Base-by-base conservation (phyloP, 1,139 yeast species). In the Candida mesenterica region DNA sequence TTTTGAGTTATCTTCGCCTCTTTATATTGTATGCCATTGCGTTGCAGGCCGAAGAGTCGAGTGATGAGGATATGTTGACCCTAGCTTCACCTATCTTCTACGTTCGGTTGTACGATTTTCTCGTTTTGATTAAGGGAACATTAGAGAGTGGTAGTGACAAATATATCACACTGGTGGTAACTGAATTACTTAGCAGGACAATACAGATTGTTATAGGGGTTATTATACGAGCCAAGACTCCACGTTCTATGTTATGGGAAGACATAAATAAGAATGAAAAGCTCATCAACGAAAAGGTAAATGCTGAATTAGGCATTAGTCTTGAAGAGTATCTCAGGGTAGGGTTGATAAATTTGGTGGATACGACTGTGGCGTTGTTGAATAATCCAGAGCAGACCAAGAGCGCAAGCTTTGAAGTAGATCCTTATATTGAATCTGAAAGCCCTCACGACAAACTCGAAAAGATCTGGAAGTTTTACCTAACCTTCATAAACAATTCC, bases 381-480 rank as follows among this genome's bases (percentile, higher is more conserved):
- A n/a, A n/a, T n/a, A n/a, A 17, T 6, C 8, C 20, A 28, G 30
- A 28, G 10, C 19, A 10, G 20, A 7, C 4, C 20, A 10, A 9
- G 17, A 13, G 12, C 28, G 17, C 17, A 25, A 25, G 9, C 28
- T 25, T 19, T 19, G 8, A 6, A 6, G 15, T 7, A 7, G 28
- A 25, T 5, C 15, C 15, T 13, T 12, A 12, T 17, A 5, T 10
- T 14, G 28, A 25, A 5, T 25, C 28, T 13, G 28, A 25, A 9
- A 9, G 8, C 8, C 28, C 28, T 25, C 28, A 60, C 13, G 23
- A 18, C 7, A 63, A 39, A 36, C 45, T 65, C 7, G 45, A 58
- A 7, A 65, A 66, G 41, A 53, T 67, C 35, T 70, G 76, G 76
- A 60, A 57, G 30, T 68, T 68, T 35, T 68, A 68, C 48, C 44